Percentiles rank a stretch among this genome's conserved stretches.
These are phyloP conservation scores for Elongisporangium undulatum DNA, from an alignment of 352 stramenopile genomes.

Conservation along the genomic window DNA sequence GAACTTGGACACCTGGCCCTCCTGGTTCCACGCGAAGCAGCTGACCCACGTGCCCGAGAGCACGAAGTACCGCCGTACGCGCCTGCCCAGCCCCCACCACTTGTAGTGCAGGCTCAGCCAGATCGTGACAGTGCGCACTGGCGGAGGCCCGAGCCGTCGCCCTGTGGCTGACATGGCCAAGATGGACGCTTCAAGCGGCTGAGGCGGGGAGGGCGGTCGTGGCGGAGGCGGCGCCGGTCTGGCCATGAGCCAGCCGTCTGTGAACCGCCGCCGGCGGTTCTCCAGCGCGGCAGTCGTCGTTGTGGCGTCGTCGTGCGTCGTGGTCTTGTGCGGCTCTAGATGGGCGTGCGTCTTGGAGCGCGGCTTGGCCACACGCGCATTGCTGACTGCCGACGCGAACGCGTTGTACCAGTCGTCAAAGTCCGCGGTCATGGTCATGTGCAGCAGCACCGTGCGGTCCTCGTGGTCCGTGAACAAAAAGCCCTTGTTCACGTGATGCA, in stretches of 20 bases:
- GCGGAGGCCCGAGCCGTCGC: conserved; percentile 1
- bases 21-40: conserved; percentile 51
- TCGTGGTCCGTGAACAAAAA: conserved; percentile 43
- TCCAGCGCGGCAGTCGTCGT: conserved; percentile 4
- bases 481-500: conserved; percentile 44
- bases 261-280: neutral
- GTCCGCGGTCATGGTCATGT: conserved; percentile 30
- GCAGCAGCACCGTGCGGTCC: conserved; percentile 27
- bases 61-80: conserved; percentile 29
- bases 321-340: neutral
- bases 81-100: conserved; percentile 26
- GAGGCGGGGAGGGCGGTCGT: neutral
- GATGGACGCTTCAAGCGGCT: conserved; percentile 17
- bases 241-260: neutral
- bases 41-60: conserved; percentile 33
- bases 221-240: neutral
- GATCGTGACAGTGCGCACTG: conserved; percentile 12
- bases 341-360: neutral
- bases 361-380: conserved; percentile 30
- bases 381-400: conserved; percentile 27
- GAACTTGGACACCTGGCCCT: conserved; percentile 32
- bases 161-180: conserved; percentile 1
- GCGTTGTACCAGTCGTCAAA: conserved; percentile 45
- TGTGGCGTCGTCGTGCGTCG: neutral
- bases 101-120: conserved; percentile 38